A percentile compares a stretch with the other conserved stretches of the same genome.
Evolutionary conservation across 768 basidiomycete species (phyloP).

Genomic region (Amanita fuliginea): DNA sequence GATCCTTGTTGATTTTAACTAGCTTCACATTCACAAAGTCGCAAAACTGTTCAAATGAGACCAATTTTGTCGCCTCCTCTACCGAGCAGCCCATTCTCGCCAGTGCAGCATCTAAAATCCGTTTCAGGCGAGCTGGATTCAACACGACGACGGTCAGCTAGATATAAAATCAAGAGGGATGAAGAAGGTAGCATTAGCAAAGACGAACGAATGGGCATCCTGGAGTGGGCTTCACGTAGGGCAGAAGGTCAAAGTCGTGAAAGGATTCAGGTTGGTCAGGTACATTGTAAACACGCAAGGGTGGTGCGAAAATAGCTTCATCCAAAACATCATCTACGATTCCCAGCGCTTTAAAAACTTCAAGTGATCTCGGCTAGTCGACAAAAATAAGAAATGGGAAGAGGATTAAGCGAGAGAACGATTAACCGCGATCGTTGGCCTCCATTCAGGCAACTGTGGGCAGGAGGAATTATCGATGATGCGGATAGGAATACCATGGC

Average conservation of each 20-base stretch:
- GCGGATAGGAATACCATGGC: slow-evolving; percentile 35
- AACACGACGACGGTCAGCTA: slow-evolving; percentile 13
- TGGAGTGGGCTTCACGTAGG: slow-evolving; percentile 9
- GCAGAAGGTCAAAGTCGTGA: neutral
- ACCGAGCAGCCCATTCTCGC: slow-evolving; percentile 17
- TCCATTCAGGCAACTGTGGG: slow-evolving; percentile 26
- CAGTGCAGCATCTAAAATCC: slow-evolving; percentile 19
- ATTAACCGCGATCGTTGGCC: slow-evolving; percentile 26
- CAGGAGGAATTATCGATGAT: slow-evolving; percentile 36
- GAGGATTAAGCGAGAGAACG: neutral
- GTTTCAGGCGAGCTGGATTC: slow-evolving; percentile 18
- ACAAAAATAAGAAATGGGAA: neutral
- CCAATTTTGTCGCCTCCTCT: slow-evolving; percentile 24
- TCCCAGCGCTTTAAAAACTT: neutral
- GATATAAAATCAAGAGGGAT: neutral
- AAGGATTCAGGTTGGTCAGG: neutral
- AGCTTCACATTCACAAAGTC: slow-evolving; percentile 20
- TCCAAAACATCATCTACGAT: neutral
- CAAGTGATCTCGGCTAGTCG: neutral
- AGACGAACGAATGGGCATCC: slow-evolving; percentile 11
- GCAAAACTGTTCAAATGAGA: slow-evolving; percentile 19
- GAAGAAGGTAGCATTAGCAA: neutral
- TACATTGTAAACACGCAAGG: neutral
- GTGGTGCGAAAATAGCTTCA: neutral
- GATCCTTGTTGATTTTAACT: slow-evolving; percentile 11